Evolutionary conservation across 345 rosid species (phyloP).

Genomic region (Pugionium dolabratum): DNA sequence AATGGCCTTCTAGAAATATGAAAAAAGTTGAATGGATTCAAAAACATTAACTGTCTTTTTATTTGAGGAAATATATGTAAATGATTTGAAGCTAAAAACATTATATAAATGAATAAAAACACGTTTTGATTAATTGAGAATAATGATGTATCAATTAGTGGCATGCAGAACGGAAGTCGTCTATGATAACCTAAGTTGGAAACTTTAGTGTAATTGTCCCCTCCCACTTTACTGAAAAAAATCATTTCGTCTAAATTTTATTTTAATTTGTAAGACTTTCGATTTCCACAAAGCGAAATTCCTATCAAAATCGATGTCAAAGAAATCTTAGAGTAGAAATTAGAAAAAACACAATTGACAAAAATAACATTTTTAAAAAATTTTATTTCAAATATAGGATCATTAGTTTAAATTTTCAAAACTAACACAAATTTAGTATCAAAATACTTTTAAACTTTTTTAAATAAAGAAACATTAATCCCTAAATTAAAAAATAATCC

Average conservation of each 20-base stretch:
- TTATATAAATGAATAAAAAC: not conserved
- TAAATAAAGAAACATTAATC: too few species aligned
- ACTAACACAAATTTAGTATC: too few species aligned
- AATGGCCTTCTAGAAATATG: constrained; percentile 12
- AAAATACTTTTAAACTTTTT: too few species aligned
- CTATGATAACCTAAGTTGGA: not conserved
- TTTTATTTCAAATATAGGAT: too few species aligned
- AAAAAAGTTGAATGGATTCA: not conserved
- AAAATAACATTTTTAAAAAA: too few species aligned
- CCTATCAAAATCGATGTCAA: not conserved
- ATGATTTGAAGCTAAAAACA: not conserved
- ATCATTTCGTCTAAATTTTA: not conserved
- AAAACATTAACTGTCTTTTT: not conserved
- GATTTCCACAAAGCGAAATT: constrained; percentile 1
- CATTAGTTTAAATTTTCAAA: too few species aligned
- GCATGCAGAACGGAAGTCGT: constrained; percentile 30
- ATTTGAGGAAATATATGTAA: not conserved
- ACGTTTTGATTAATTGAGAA: constrained; percentile 17
- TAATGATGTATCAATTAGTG: constrained; percentile 40
- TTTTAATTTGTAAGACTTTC: not conserved
- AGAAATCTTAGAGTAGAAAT: not conserved
- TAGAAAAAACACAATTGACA: too few species aligned
- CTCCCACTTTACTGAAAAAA: not conserved
- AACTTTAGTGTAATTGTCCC: constrained; percentile 3
- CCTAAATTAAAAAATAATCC: too few species aligned